Evolutionary conservation across 2,329 filamentous ascomycete species (phyloP).

Genomic region (Pleomassaria siparia): DNA sequence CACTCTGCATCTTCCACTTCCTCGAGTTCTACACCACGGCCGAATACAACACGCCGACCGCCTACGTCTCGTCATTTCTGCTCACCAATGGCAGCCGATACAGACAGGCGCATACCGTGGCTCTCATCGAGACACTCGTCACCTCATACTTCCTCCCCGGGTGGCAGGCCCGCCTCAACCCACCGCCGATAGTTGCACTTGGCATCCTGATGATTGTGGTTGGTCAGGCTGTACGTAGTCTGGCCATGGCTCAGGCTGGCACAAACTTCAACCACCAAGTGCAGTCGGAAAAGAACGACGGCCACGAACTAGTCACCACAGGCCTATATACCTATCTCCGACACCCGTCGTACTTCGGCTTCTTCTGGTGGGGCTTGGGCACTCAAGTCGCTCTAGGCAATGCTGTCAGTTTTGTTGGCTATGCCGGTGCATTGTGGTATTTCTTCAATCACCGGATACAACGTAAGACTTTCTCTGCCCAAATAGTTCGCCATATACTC

Average conservation of each 20-base stretch:
- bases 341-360: constrained; percentile 95
- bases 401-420: constrained; percentile 71
- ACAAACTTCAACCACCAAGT: constrained; percentile 88
- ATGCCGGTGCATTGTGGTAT: constrained; percentile 74
- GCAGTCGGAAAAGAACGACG: constrained; percentile 66
- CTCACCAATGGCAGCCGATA: constrained; percentile 85
- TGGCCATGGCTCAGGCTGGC: constrained; percentile 87
- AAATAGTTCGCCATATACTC: neutral
- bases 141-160: constrained; percentile 58
- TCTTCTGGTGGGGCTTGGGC: constrained; percentile 98
- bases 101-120: constrained; percentile 76
- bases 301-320: constrained; percentile 78
- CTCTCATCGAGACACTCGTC: constrained; percentile 71
- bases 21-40: constrained; percentile 94
- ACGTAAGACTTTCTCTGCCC: constrained; percentile 45
- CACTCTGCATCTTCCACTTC: constrained; percentile 85
- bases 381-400: constrained; percentile 92
- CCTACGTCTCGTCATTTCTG: constrained; percentile 75
- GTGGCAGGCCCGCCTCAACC: constrained; percentile 48
- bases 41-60: constrained; percentile 74
- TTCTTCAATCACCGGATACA: constrained; percentile 78
- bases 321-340: constrained; percentile 77
- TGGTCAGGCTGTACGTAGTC: constrained; percentile 75
- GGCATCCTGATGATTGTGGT: constrained; percentile 66
- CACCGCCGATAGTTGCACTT: constrained; percentile 41